Percentiles rank a stretch among this genome's conserved stretches.
These are phyloP conservation scores for Xylaria grammica DNA, from an alignment of 495 filamentous ascomycete species.

Conservation along the genomic window DNA sequence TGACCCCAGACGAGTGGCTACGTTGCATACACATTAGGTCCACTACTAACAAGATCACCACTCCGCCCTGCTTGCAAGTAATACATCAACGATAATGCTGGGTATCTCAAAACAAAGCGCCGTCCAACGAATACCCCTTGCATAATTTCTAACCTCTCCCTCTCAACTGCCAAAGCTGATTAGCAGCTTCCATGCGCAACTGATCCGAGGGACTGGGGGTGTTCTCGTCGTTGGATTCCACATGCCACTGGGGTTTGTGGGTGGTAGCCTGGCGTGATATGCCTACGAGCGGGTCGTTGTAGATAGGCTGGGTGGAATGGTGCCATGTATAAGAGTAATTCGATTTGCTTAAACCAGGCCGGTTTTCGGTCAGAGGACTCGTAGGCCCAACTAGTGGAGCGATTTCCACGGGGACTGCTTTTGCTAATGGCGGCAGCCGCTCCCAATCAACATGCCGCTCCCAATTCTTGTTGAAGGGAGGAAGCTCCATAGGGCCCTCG, in stretches of 20 bases:
- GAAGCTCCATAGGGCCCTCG: conserved; percentile 23
- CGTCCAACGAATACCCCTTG: neutral
- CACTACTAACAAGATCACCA: too few species aligned
- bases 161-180: conserved; percentile 27
- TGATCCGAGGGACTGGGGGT: conserved; percentile 39
- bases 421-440: too few species aligned
- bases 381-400: conserved; percentile 29
- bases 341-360: neutral
- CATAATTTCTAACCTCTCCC: conserved; percentile 6
- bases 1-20: too few species aligned
- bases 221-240: conserved; percentile 27
- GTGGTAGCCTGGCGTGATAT: conserved; percentile 26
- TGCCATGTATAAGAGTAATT: conserved; percentile 12
- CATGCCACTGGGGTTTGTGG: conserved; percentile 14
- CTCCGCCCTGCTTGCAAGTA: neutral
- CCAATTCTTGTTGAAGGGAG: conserved; percentile 29
- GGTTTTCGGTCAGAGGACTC: conserved; percentile 33
- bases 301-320: conserved; percentile 22
- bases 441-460: too few species aligned
- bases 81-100: neutral
- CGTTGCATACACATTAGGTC: too few species aligned
- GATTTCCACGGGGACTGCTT: conserved; percentile 31
- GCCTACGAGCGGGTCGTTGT: conserved; percentile 32
- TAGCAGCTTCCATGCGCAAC: conserved; percentile 35
- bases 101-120: conserved; percentile 15